Evolutionary conservation across 371 early-diverging fungal species (phyloP), one percentile per base, ranked within the genome.

Genomic region (Mortierella sp.): DNA sequence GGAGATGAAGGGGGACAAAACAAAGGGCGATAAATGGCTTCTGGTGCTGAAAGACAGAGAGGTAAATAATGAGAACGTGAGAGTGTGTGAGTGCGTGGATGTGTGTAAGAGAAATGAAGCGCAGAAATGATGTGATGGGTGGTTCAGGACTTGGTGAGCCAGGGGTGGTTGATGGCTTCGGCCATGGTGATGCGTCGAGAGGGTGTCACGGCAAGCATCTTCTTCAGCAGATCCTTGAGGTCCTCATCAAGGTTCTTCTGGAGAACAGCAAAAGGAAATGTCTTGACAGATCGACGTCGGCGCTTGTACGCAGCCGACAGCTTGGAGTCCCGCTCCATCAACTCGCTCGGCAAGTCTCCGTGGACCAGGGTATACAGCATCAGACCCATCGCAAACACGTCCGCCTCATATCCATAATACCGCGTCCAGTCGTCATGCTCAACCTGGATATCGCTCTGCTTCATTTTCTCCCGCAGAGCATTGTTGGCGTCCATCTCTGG

Each of bases 401-500:
- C 87, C 16, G 87, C 87, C 65, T 86, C 83, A 14, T 70, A 80
- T 27, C 87, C 87, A 68, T 43, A 82, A 49, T 72, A 86, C 0
- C 76, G 70, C 16, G 80, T 60, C 75, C 79, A 82, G 51, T 27
- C 43, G 14, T 51, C 74, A 21, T 75, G 75, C 24, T 58, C 29
- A 5, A 71, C 80, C 8, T 77, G 70, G 14, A 68, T 38, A 18
- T 74, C 70, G 16, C 68, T 56, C 27, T 60, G 65, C 48, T 65
- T 82, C 63, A 65, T 44, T 43, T 82, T 75, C 49, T 79, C 71
- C 10, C 82, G 77, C 10, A 71, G 71, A 5, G 70, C 82, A 41
- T 75, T 76, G 55, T 81, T 84, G 18, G 70, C 78, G 49, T 80
- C 87, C 87, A 86, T 86, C 71, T 86, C 87, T 12, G 87, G 87